Percentiles rank a stretch among this genome's conserved stretches.
Evolutionary conservation across 2,329 filamentous ascomycete species (phyloP).

Genomic region (Corynespora cassiicola): DNA sequence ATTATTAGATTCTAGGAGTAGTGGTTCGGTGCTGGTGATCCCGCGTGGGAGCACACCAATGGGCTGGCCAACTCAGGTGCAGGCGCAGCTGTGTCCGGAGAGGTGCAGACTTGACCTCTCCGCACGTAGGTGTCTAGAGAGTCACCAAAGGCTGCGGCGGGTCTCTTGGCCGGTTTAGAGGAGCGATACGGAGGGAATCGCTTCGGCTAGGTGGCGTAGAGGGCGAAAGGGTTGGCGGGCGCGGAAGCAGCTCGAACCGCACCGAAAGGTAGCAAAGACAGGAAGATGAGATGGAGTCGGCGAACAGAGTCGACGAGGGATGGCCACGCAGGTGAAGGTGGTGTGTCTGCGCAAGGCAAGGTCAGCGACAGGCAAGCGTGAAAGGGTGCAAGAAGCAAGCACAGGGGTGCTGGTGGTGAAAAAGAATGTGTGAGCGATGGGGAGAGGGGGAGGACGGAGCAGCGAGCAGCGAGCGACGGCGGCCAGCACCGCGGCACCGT

Average conservation of each 20-base stretch:
- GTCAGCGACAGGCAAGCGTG: neutral
- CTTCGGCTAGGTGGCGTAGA: constrained; percentile 9
- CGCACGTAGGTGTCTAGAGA: constrained; percentile 38
- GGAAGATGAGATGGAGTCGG: neutral
- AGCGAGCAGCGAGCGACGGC: no score
- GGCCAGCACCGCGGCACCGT: no score
- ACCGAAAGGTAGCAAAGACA: neutral
- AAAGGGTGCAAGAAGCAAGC: constrained; percentile 1
- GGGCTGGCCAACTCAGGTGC: constrained; percentile 37
- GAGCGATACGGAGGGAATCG: constrained; percentile 4
- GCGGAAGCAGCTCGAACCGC: neutral
- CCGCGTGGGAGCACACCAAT: constrained; percentile 37
- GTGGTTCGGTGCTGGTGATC: constrained; percentile 29
- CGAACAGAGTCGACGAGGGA: neutral
- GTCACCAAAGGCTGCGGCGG: constrained; percentile 24
- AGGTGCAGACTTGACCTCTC: constrained; percentile 48
- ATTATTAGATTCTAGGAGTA: constrained; percentile 7
- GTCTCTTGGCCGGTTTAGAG: constrained; percentile 3
- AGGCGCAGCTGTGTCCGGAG: constrained; percentile 45
- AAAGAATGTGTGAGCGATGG: neutral
- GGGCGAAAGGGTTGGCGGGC: neutral
- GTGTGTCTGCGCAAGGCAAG: neutral
- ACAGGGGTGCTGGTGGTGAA: neutral
- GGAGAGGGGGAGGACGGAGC: no score
- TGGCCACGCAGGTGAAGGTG: neutral